Evolutionary conservation across 2,329 filamentous ascomycete species (phyloP).

Genomic region (Colletotrichum eleusines): DNA sequence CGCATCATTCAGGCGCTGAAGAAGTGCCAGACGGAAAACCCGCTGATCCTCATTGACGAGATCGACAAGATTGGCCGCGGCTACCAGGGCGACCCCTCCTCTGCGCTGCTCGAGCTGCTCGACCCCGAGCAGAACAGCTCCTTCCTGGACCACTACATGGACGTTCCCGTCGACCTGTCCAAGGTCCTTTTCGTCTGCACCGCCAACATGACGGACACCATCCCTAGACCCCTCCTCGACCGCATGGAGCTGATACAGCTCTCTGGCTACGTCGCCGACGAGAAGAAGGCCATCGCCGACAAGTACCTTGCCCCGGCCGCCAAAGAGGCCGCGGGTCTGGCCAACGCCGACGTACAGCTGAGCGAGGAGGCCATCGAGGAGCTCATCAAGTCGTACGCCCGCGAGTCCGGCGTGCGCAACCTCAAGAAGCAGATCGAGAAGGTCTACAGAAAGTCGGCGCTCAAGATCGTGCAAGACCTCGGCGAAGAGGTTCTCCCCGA

Average conservation of each 20-base stretch:
- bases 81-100: constrained; percentile 96
- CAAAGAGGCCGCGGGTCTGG: constrained; percentile 92
- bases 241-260: constrained; percentile 98
- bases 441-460: constrained; percentile 94
- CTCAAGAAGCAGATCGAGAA: constrained; percentile 99
- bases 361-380: constrained; percentile 91
- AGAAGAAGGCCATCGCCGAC: constrained; percentile 99
- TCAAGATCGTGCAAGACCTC: constrained; percentile 96
- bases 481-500: constrained; percentile 87
- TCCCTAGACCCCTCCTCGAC: constrained; percentile 91
- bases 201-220: constrained; percentile 98
- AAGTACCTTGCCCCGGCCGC: constrained; percentile 91
- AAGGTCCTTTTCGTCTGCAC: constrained; percentile 99
- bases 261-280: constrained; percentile 95
- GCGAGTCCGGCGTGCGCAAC: constrained; percentile 96
- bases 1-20: constrained; percentile 98
- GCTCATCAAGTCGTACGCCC: constrained; percentile 98
- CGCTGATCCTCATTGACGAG: constrained; percentile 95
- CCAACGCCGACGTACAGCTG: constrained; percentile 90
- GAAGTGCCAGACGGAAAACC: constrained; percentile 99
- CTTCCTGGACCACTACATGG: constrained; percentile 98
- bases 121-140: constrained; percentile 98
- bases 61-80: constrained; percentile 98
- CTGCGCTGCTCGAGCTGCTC: constrained; percentile 90
- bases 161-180: constrained; percentile 95